These are phyloP conservation scores for Fusarium bulbicola DNA, from an alignment of 2,329 filamentous ascomycete genomes.

Conservation along the genomic window DNA sequence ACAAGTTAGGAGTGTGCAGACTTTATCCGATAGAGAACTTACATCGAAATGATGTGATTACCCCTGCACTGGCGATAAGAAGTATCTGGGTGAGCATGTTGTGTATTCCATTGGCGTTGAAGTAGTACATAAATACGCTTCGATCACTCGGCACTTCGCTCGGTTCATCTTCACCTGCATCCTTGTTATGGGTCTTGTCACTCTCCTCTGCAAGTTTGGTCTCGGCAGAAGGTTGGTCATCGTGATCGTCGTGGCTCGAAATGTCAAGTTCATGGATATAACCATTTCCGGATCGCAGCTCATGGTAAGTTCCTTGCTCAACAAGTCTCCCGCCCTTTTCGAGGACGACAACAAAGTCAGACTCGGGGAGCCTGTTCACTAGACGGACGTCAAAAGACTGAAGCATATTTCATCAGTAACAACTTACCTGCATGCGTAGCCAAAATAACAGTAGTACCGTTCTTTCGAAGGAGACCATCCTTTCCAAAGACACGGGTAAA, in stretches of 20 bases:
- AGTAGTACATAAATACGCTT: constrained; percentile 44
- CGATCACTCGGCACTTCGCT: constrained; percentile 30
- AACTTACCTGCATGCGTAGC: constrained; percentile 48
- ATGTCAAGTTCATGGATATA: constrained; percentile 52
- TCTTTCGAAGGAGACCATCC: constrained; percentile 47
- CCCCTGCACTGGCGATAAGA: constrained; percentile 26
- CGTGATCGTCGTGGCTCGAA: constrained; percentile 33
- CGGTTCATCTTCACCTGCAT: not conserved
- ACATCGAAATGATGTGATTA: constrained; percentile 41
- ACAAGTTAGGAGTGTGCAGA: not conserved
- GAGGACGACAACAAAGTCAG: constrained; percentile 57
- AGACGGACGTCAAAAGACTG: not conserved
- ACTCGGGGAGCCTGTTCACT: constrained; percentile 49
- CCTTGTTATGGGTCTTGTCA: not conserved
- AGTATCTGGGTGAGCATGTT: constrained; percentile 30
- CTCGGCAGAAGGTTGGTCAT: not conserved
- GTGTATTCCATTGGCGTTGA: constrained; percentile 33
- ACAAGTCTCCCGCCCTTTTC: constrained; percentile 50
- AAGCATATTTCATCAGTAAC: not conserved
- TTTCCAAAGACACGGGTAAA: constrained; percentile 51
- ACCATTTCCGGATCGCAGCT: constrained; percentile 48
- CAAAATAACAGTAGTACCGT: constrained; percentile 44
- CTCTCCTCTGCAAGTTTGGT: not conserved
- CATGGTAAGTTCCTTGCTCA: constrained; percentile 52
- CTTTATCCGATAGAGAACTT: not conserved